A percentile compares a stretch with the other conserved stretches of the same genome.
Evolutionary conservation across 139 green algal species (phyloP).

Genomic region (Chlamydomonas incerta): DNA sequence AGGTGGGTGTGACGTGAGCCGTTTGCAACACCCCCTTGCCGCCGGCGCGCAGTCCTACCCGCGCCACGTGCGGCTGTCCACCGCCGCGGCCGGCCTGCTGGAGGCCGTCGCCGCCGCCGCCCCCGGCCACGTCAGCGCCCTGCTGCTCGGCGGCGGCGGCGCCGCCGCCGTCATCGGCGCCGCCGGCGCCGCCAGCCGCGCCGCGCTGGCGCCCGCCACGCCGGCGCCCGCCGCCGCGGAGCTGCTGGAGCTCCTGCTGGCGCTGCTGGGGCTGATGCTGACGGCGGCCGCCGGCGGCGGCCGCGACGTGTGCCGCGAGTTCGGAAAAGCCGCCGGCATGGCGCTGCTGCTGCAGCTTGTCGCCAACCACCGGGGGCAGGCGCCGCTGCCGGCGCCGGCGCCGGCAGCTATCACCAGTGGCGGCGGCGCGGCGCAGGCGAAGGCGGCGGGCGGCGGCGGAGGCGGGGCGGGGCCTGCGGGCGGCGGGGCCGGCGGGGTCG

Average conservation of each 20-base stretch:
- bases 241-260: neutral
- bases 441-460: neutral
- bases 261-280: neutral
- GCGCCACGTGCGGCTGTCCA: neutral
- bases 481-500: neutral
- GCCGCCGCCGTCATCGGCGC: neutral
- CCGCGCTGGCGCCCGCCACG: neutral
- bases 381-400: neutral
- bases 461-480: neutral
- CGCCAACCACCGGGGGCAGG: neutral
- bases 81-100: neutral
- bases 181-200: neutral
- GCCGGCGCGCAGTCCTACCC: neutral
- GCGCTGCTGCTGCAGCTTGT: constrained; percentile 19
- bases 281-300: neutral
- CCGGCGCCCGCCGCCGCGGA: too few species aligned
- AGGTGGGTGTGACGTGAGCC: too few species aligned
- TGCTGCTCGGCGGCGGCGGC: neutral
- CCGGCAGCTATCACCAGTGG: neutral
- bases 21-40: too few species aligned
- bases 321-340: neutral
- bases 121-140: neutral
- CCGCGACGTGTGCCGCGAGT: neutral
- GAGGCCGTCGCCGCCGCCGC: neutral
- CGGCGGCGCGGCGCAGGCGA: neutral